Conservation (phyloP, 2,329 filamentous ascomycete species). For the Xylariales sp. region DNA sequence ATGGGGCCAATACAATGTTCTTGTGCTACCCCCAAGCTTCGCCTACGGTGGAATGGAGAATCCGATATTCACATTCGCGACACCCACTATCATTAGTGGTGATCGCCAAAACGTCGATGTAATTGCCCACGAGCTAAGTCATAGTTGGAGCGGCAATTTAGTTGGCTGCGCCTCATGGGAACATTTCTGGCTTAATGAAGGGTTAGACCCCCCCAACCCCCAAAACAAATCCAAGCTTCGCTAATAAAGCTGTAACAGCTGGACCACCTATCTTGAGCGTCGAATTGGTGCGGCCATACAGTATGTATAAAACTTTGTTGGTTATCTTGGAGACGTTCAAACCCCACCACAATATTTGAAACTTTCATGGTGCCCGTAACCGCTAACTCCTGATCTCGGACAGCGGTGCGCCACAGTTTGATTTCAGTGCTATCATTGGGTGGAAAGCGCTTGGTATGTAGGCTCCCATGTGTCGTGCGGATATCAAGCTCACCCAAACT, state of each 20-base stretch:
- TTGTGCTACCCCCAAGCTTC: slow-evolving; percentile 90
- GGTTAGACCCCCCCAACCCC: slow-evolving; percentile 53
- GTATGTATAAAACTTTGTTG: slow-evolving; percentile 25
- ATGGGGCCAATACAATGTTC: slow-evolving; percentile 95
- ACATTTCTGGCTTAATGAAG: slow-evolving; percentile 80
- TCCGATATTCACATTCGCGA: slow-evolving; percentile 93
- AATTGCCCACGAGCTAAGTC: slow-evolving; percentile 79
- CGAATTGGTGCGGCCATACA: slow-evolving; percentile 82
- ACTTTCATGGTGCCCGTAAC: background rate
- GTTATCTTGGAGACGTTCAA: background rate
- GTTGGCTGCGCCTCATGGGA: slow-evolving; percentile 85
- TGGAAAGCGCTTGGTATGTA: slow-evolving; percentile 82
- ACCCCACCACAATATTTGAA: background rate
- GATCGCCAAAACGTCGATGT: slow-evolving; percentile 94
- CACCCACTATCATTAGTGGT: slow-evolving; percentile 91
- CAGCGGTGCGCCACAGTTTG: slow-evolving; percentile 80
- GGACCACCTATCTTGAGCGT: slow-evolving; percentile 95
- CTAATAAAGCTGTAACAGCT: slow-evolving; percentile 52
- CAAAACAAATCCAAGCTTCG: background rate
- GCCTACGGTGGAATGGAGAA: slow-evolving; percentile 95
- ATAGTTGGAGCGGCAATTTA: slow-evolving; percentile 90
- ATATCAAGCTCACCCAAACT: slow-evolving; percentile 17
- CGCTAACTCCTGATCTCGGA: slow-evolving; percentile 17
- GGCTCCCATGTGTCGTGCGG: background rate
- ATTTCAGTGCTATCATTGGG: slow-evolving; percentile 95